Conservation (phyloP, 2,329 filamentous ascomycete species). For the Periglandula ipomoeae region DNA sequence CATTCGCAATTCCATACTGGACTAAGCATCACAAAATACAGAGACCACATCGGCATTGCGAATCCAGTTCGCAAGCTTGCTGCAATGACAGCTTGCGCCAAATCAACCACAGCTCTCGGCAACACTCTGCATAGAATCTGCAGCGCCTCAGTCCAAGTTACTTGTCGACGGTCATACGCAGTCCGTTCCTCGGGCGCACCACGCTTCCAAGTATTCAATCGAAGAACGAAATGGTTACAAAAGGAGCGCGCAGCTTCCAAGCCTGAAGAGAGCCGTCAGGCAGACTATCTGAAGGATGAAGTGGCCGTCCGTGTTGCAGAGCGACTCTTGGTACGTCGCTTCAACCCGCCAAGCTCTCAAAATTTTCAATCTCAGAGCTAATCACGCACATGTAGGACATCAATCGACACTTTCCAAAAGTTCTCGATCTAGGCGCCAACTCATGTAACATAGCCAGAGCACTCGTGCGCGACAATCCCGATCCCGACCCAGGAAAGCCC, state of each 20-base stretch:
- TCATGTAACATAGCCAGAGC: slow-evolving; percentile 88
- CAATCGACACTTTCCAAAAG: slow-evolving; percentile 74
- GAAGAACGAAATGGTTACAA: slow-evolving; percentile 77
- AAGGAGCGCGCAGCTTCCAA: slow-evolving; percentile 75
- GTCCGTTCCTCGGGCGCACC: slow-evolving; percentile 69
- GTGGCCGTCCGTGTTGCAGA: slow-evolving; percentile 79
- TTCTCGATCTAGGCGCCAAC: slow-evolving; percentile 90
- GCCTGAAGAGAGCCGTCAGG: slow-evolving; percentile 61
- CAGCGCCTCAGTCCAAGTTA: slow-evolving; percentile 10
- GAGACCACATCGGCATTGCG: no score
- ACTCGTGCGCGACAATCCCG: slow-evolving; percentile 61
- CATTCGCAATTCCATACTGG: no score
- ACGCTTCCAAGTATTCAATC: slow-evolving; percentile 85
- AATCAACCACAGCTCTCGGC: slow-evolving; percentile 16
- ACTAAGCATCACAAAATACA: no score
- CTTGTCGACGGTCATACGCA: slow-evolving; percentile 54
- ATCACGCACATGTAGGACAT: slow-evolving; percentile 56
- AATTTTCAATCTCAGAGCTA: neutral
- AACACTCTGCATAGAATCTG: slow-evolving; percentile 15
- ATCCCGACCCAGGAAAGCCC: slow-evolving; percentile 47
- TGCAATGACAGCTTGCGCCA: slow-evolving; percentile 23
- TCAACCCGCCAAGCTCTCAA: neutral
- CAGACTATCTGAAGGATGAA: slow-evolving; percentile 91
- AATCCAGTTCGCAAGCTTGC: no score
- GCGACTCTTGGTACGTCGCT: slow-evolving; percentile 57